These are phyloP conservation scores for Spathaspora gorwiae DNA, from an alignment of 805 yeast genomes.

Conservation along the genomic window DNA sequence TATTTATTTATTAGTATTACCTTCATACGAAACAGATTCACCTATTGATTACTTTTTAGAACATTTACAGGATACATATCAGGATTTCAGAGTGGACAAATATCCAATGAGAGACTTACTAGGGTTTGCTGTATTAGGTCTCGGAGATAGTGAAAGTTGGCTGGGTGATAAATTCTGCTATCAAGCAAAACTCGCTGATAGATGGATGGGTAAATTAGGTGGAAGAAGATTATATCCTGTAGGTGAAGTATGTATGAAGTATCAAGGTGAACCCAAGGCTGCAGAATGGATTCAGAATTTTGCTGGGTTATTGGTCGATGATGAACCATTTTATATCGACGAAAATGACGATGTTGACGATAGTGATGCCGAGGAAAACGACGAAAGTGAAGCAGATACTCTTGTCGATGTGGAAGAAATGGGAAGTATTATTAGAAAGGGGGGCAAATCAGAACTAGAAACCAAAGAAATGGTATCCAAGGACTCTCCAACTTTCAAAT, in stretches of 20 bases:
- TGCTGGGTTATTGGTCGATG: slow-evolving; percentile 58
- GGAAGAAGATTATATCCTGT: slow-evolving; percentile 79
- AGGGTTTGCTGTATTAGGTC: slow-evolving; percentile 82
- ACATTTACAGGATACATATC: slow-evolving; percentile 70
- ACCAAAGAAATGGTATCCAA: slow-evolving; percentile 83
- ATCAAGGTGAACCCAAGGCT: slow-evolving; percentile 54
- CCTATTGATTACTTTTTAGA: slow-evolving; percentile 87
- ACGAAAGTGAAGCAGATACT: slow-evolving; percentile 35
- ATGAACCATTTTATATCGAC: slow-evolving; percentile 57
- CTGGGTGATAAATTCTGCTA: slow-evolving; percentile 72
- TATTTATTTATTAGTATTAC: slow-evolving; percentile 70
- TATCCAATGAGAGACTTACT: slow-evolving; percentile 64
- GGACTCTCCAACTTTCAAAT: slow-evolving; percentile 82
- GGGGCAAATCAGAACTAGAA: slow-evolving; percentile 16
- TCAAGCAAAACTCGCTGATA: slow-evolving; percentile 74
- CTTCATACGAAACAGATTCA: slow-evolving; percentile 89
- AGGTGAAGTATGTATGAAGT: slow-evolving; percentile 79
- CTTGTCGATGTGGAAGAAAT: slow-evolving; percentile 85
- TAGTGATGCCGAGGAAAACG: slow-evolving; percentile 40
- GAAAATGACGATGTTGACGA: slow-evolving; percentile 60
- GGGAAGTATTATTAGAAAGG: slow-evolving; percentile 54
- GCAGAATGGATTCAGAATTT: slow-evolving; percentile 65
- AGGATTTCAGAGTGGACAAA: slow-evolving; percentile 82
- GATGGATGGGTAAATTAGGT: slow-evolving; percentile 76
- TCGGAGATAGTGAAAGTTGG: slow-evolving; percentile 88